These are phyloP conservation scores for Lentinula novae-zelandiae DNA, from an alignment of 1,284 basidiomycete genomes.

Conservation along the genomic window DNA sequence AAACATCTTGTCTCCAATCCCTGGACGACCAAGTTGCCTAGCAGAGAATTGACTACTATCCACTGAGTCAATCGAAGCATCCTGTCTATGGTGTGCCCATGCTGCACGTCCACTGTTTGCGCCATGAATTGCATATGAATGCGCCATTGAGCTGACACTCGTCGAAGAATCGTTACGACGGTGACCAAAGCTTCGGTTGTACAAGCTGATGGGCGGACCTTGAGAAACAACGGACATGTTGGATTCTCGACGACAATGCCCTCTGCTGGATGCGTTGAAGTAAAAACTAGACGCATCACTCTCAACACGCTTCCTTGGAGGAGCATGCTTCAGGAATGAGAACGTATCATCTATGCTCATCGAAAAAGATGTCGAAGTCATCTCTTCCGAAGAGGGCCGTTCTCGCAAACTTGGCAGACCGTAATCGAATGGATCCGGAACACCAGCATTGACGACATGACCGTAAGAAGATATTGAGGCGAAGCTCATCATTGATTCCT, in stretches of 20 bases:
- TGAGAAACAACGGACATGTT: slow-evolving; percentile 45
- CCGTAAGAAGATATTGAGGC: slow-evolving; percentile 83
- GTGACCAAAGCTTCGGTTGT: slow-evolving; percentile 56
- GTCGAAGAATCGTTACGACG: slow-evolving; percentile 49
- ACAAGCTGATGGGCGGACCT: slow-evolving; percentile 67
- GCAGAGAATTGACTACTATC: slow-evolving; percentile 64
- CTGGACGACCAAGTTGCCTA: slow-evolving; percentile 61
- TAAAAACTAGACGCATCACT: slow-evolving; percentile 77
- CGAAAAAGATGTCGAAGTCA: slow-evolving; percentile 47
- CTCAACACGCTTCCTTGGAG: slow-evolving; percentile 54
- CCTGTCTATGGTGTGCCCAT: slow-evolving; percentile 60
- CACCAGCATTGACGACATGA: slow-evolving; percentile 58
- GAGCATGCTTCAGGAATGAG: slow-evolving; percentile 49
- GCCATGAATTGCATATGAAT: slow-evolving; percentile 50
- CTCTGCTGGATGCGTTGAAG: slow-evolving; percentile 46
- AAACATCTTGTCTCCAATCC: slow-evolving; percentile 88
- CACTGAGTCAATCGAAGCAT: slow-evolving; percentile 61
- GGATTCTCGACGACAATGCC: slow-evolving; percentile 42
- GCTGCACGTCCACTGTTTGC: slow-evolving; percentile 51
- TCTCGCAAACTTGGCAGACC: slow-evolving; percentile 47
- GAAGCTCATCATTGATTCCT: slow-evolving; percentile 71
- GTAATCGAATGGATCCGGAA: slow-evolving; percentile 74
- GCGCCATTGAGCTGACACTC: slow-evolving; percentile 50
- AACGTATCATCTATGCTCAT: slow-evolving; percentile 70
- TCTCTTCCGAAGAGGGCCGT: slow-evolving; percentile 53